Evolutionary conservation across 805 yeast species (phyloP), one percentile per base, ranked within the genome.

Genomic region (Kockiozyma suomiensis): DNA sequence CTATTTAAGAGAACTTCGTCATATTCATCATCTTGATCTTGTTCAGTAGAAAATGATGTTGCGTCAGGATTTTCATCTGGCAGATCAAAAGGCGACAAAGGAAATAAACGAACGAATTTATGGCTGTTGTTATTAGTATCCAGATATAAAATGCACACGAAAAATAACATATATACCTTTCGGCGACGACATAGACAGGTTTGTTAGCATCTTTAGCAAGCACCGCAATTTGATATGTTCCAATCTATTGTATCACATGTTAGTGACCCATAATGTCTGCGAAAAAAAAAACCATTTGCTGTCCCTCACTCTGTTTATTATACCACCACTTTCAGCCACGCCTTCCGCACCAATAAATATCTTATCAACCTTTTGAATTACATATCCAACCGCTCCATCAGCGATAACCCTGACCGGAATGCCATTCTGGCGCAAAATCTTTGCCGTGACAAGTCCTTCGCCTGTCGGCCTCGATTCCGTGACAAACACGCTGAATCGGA

Each of bases 311-410:
- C 88, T 92, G 74, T 94, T 94, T 67, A 94, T 93, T 50, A 96
- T 90, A 35, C 99, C 99, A 58, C 99, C 99, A 72, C 96, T 87
- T 77, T 94, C 99, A 2, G 97, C 96, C 2, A 94, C 99, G 67
- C 99, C 99, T 75, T 94, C 99, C 0, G 99, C 99, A 56, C 99
- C 99, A 66, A 94, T 94, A 66, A 94, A 82, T 3, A 94, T 88
- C 74, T 94, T 93, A 76, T 93, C 96, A 13, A 59, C 64, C 73
- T 88, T 88, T 73, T 90, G 92, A 60, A 94, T 85, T 40, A 91
- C 90, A 67, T 85, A 90, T 0, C 98, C 98, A 13, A 93, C 97
- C 6, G 97, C 96, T 55, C 90, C 85, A 72, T 94, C 99, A 17
- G 90, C 92, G 51, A 94, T 88, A 54, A 91, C 79, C 54, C 90